Percentiles rank a stretch among this genome's conserved stretches.
Evolutionary conservation across 1,284 basidiomycete species (phyloP).

Genomic region (Pterulicium gracile): DNA sequence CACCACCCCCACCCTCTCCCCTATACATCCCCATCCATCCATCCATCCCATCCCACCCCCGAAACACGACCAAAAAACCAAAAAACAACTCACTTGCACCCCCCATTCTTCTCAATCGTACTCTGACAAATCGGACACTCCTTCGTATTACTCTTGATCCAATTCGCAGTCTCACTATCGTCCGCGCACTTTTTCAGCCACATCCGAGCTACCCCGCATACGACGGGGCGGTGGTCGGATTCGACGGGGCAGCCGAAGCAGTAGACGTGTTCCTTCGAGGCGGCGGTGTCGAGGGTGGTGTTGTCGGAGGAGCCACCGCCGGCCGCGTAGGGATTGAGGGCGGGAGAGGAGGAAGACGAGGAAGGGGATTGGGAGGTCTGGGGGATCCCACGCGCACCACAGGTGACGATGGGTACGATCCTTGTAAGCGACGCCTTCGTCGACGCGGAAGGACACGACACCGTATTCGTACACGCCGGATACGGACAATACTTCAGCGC

Average conservation of each 20-base stretch:
- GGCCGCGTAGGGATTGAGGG: background rate
- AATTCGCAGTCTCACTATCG: constrained; percentile 97
- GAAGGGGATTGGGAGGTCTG: background rate
- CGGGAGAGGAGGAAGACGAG: background rate
- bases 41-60: too few species aligned
- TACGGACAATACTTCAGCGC: constrained; percentile 91
- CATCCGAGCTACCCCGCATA: constrained; percentile 82
- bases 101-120: constrained; percentile 99
- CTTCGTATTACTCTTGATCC: constrained; percentile 99
- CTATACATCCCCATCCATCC: too few species aligned
- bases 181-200: constrained; percentile 98
- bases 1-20: too few species aligned
- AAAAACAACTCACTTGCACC: constrained; percentile 78
- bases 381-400: constrained; percentile 44
- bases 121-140: constrained; percentile 93
- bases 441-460: constrained; percentile 74
- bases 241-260: constrained; percentile 88
- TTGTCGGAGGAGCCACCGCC: background rate
- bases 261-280: constrained; percentile 57
- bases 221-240: constrained; percentile 83
- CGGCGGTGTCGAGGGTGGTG: constrained; percentile 18
- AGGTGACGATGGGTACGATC: constrained; percentile 84
- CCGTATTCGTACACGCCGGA: constrained; percentile 77
- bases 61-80: constrained; percentile 1
- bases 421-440: constrained; percentile 66